phyloP scores from a whole-genome alignment of 208 protist species.

The Wallacemonas sp. region DNA sequence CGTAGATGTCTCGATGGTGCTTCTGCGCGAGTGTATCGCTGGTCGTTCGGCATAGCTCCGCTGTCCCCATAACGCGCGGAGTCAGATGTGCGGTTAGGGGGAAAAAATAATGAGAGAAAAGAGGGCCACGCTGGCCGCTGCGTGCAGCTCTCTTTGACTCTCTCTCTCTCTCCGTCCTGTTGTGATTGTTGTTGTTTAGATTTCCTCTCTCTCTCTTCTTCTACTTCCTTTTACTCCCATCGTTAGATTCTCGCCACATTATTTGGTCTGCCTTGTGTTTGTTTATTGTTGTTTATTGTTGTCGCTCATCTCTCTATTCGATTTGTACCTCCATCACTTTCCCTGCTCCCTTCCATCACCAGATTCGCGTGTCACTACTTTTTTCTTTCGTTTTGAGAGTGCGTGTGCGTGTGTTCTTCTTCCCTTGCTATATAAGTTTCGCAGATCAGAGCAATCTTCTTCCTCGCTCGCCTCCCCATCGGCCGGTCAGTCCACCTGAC shows the following conservation, averaged over 20 bases:
- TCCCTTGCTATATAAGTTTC: too few relatives aligned
- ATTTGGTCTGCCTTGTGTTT: background rate
- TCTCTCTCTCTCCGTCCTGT: background rate
- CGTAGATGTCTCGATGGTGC: background rate
- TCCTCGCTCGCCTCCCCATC: too few relatives aligned
- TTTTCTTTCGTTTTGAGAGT: too few relatives aligned
- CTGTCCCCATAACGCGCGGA: too few relatives aligned
- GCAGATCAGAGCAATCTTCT: too few relatives aligned
- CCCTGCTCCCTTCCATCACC: conserved; percentile 5
- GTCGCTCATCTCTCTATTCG: background rate
- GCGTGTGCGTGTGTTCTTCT: too few relatives aligned
- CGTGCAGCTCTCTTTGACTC: background rate
- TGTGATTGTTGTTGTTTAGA: background rate
- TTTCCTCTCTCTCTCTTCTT: background rate
- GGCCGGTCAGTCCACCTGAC: too few relatives aligned
- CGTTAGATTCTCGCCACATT: background rate
- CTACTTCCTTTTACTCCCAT: background rate
- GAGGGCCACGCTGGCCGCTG: background rate
- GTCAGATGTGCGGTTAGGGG: too few relatives aligned
- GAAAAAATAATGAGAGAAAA: too few relatives aligned
- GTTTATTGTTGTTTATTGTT: background rate
- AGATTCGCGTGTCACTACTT: too few relatives aligned
- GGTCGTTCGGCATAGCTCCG: background rate
- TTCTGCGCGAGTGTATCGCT: background rate
- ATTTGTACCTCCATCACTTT: background rate